A percentile compares a stretch with the other conserved stretches of the same genome.
Evolutionary conservation across 345 rosid species (phyloP).

Genomic region (Psidium guajava): DNA sequence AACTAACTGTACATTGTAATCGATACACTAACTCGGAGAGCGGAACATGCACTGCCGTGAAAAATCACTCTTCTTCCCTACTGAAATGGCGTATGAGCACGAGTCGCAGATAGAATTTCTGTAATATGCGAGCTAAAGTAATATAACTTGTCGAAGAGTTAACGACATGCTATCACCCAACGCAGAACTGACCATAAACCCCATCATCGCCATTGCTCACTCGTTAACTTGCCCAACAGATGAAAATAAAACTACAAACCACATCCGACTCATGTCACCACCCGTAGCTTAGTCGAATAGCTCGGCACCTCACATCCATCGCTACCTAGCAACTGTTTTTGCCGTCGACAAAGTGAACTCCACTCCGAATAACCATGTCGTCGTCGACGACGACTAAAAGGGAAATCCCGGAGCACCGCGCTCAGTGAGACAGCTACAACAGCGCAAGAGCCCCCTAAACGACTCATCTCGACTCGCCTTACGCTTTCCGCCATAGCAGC

Average conservation of each 20-base stretch:
- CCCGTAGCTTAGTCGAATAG: neutral
- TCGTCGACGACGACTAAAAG: neutral
- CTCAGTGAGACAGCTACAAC: neutral
- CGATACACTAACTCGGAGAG: neutral
- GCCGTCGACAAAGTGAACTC: neutral
- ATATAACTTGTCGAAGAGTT: neutral
- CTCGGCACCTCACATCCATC: neutral
- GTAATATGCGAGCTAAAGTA: neutral
- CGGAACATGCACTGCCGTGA: neutral
- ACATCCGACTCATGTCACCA: neutral
- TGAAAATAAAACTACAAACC: neutral
- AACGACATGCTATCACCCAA: neutral
- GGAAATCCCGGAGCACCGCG: neutral
- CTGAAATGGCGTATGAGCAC: neutral
- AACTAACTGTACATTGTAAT: neutral
- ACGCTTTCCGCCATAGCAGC: neutral
- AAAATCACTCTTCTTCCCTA: neutral
- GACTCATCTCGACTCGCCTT: neutral
- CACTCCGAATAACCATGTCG: neutral
- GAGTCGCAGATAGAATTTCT: neutral
- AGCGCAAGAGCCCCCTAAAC: neutral
- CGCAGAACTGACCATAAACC: neutral
- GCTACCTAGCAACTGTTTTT: neutral
- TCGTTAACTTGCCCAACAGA: neutral
- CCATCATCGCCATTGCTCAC: neutral